Conservation (phyloP, 768 basidiomycete genomes). For the Sporobolomyces roseus region DNA sequence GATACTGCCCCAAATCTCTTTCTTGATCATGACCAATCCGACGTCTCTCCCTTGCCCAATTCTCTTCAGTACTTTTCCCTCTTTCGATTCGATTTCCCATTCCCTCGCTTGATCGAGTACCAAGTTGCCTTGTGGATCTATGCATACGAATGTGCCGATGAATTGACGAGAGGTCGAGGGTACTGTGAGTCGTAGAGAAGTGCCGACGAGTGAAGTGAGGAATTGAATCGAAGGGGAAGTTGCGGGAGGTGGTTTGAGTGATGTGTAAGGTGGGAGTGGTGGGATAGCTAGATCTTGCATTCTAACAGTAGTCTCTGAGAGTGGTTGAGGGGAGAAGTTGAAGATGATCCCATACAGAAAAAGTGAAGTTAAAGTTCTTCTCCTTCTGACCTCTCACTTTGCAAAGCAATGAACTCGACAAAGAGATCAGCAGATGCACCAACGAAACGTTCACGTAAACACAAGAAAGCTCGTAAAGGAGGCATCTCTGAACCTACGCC, state of each 20-base stretch:
- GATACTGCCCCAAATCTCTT: slow-evolving; percentile 18
- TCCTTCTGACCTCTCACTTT: background rate
- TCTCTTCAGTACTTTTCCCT: no score
- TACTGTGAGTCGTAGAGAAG: slow-evolving; percentile 13
- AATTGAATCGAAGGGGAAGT: slow-evolving; percentile 4
- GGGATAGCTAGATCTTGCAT: slow-evolving; percentile 4
- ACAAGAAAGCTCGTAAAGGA: slow-evolving; percentile 19
- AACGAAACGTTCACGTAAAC: background rate
- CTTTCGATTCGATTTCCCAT: slow-evolving; percentile 12
- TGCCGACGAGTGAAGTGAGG: slow-evolving; percentile 17
- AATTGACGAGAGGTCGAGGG: slow-evolving; percentile 21
- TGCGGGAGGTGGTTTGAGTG: slow-evolving; percentile 20
- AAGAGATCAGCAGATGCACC: slow-evolving; percentile 1
- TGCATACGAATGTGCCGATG: slow-evolving; percentile 27
- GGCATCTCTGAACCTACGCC: background rate
- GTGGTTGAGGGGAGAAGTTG: background rate
- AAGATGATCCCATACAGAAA: background rate
- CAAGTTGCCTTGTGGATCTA: slow-evolving; percentile 34
- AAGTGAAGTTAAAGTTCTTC: background rate
- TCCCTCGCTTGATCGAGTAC: slow-evolving; percentile 29
- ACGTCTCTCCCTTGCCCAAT: slow-evolving; percentile 15
- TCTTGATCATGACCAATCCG: slow-evolving; percentile 24
- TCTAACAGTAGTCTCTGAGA: no score
- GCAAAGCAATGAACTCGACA: background rate
- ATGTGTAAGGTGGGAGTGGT: background rate